A percentile compares a stretch with the other conserved stretches of the same genome.
Evolutionary conservation across 176 grass and related monocot species (phyloP).

Genomic region (Pontederia crassipes): DNA sequence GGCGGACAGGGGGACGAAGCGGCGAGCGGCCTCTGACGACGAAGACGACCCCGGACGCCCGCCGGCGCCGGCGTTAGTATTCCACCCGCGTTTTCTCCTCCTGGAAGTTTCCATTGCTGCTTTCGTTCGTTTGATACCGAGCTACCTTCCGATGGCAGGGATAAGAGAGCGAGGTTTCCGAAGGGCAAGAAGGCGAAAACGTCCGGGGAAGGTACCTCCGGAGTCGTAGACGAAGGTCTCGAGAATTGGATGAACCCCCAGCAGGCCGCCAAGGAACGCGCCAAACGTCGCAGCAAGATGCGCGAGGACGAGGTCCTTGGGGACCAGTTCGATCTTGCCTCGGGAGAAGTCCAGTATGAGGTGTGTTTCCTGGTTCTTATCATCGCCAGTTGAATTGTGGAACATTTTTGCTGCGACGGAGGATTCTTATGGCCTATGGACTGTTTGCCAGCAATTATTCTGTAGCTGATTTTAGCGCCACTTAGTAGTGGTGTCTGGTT

Average conservation of each 20-base stretch:
- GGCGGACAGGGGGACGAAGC: conserved; percentile 4
- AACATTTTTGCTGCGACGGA: neutral
- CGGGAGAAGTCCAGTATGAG: conserved; percentile 64
- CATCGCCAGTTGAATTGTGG: neutral
- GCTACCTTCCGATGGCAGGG: conserved; percentile 21
- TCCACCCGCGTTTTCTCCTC: neutral
- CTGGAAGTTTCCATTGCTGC: neutral
- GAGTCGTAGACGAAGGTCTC: conserved; percentile 17
- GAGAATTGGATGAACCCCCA: conserved; percentile 47
- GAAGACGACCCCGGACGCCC: neutral
- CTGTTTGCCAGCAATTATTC: neutral
- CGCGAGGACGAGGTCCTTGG: conserved; percentile 32
- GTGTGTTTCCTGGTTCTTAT: conserved; percentile 24
- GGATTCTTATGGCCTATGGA: neutral
- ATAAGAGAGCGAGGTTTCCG: conserved; percentile 66
- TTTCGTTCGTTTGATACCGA: neutral
- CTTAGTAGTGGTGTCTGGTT: too few relatives aligned
- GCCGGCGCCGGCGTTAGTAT: neutral
- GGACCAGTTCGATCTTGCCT: conserved; percentile 22
- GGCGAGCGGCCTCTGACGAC: neutral
- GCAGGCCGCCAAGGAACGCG: conserved; percentile 48
- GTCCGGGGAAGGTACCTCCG: conserved; percentile 9
- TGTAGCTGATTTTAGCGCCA: too few relatives aligned
- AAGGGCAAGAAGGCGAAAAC: conserved; percentile 84
- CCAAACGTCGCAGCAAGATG: conserved; percentile 47